Evolutionary conservation across 164 flowering plant species (phyloP), one percentile per base, ranked within the genome.

Genomic region (Magnolia changhungtana): DNA sequence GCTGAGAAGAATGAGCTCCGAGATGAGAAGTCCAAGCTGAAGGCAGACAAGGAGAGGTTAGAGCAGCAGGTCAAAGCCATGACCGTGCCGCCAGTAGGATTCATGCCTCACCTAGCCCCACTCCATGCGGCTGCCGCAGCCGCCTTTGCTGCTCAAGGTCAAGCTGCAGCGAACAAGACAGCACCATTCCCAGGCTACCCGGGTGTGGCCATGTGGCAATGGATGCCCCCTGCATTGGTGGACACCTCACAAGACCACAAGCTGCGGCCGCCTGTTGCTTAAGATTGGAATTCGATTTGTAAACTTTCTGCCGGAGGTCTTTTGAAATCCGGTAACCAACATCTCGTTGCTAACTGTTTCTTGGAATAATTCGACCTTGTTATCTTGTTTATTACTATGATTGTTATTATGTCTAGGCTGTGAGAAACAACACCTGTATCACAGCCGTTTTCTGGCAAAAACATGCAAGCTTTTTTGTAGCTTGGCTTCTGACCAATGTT

Each of bases 161-260:
- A 84, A 78, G 83, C 85, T 63, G 79, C 75, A 50, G 84, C 87
- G 24, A 82, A 83, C 82, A 89, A 90, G 78, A 29, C 79, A 7
- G 61, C 85, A 59, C 72, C 81, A 29, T 85, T 81, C 72, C 68
- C 87, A 49, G 86, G 91, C 16, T 88, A 85, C 74, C 94, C 94
- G 19, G 91, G 89, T 52, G 72, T 87, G 69, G 80, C 94, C 16
- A 88, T 90, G 94, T 89, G 90, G 94, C 92, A 88, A 74, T 89
- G 88, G 79, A 83, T 89, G 88, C 90, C 92, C 9, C 88, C 88
- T 67, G 84, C 92, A 51, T 80, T 85, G 6, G 85, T 86, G 64
- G 94, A 90, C 82, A 88, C 92, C 67, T 90, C 94, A 21, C 90
- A 88, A 80, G 91, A 90, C 77, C 91, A 88, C 74, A 82, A 84